These are phyloP conservation scores for Ramaria sp. DNA, from an alignment of 768 basidiomycete genomes.

Conservation along the genomic window DNA sequence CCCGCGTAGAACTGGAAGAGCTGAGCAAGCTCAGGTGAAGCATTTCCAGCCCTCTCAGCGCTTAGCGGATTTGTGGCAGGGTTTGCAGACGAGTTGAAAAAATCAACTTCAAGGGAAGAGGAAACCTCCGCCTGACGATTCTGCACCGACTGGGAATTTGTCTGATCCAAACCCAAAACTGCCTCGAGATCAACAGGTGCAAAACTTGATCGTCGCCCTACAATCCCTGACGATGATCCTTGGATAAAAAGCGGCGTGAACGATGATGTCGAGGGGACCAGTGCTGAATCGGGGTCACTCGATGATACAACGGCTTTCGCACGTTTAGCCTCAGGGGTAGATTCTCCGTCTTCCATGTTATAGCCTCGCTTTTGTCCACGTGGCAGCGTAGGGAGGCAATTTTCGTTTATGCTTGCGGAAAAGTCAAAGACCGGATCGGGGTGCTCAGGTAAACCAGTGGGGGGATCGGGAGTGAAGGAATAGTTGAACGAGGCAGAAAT, in stretches of 20 bases:
- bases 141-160: not conserved
- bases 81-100: constrained; percentile 6
- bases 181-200: not conserved
- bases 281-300: not conserved
- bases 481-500: not conserved
- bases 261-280: not conserved
- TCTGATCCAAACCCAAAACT: not conserved
- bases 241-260: not conserved
- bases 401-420: not conserved
- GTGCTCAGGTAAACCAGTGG: not conserved
- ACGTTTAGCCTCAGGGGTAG: not conserved
- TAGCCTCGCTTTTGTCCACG: constrained; percentile 3
- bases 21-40: not conserved
- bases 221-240: not conserved
- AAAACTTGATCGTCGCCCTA: not conserved
- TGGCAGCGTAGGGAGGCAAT: not conserved
- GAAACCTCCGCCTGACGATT: not conserved
- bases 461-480: not conserved
- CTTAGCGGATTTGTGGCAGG: not conserved
- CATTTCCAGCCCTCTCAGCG: not conserved
- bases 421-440: not conserved
- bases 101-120: constrained; percentile 1
- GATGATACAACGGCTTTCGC: not conserved
- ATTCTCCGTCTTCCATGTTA: not conserved
- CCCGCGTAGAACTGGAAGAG: constrained; percentile 1